Evolutionary conservation across 1,139 yeast species (phyloP).

Genomic region (Ogataea hybrid): DNA sequence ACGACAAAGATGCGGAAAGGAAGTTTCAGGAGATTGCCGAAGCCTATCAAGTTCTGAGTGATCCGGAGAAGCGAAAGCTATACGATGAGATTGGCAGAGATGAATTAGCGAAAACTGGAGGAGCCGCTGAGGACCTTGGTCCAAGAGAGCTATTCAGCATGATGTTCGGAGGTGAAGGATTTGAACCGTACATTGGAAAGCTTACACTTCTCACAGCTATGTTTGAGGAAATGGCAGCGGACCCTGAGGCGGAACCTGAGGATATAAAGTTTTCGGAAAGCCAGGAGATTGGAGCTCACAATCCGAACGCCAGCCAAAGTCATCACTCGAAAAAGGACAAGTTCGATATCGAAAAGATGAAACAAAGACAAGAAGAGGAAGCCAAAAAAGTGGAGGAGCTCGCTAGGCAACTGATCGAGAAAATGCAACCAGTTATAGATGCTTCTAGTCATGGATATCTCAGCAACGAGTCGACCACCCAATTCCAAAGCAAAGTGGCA

Average conservation of each 20-base stretch:
- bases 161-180: conserved; percentile 93
- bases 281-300: conserved; percentile 14
- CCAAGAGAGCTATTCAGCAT: conserved; percentile 84
- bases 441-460: conserved; percentile 32
- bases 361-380: conserved; percentile 55
- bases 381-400: conserved; percentile 54
- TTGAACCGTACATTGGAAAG: conserved; percentile 79
- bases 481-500: conserved; percentile 40
- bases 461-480: conserved; percentile 33
- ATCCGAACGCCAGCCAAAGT: conserved; percentile 1
- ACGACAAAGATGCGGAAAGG: conserved; percentile 74
- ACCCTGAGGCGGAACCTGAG: conserved; percentile 21
- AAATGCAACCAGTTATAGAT: conserved; percentile 40
- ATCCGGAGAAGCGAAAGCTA: conserved; percentile 65
- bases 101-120: conserved; percentile 38
- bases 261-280: conserved; percentile 10
- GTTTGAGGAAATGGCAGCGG: conserved; percentile 53
- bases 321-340: conserved; percentile 41
- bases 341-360: conserved; percentile 49
- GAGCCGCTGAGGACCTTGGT: conserved; percentile 73
- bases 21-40: conserved; percentile 56
- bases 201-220: conserved; percentile 60
- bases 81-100: conserved; percentile 88
- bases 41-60: conserved; percentile 83
- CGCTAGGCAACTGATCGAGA: conserved; percentile 43